These are phyloP conservation scores for Picochlorum sp. DNA, from an alignment of 139 green algal species.

Conservation along the genomic window DNA sequence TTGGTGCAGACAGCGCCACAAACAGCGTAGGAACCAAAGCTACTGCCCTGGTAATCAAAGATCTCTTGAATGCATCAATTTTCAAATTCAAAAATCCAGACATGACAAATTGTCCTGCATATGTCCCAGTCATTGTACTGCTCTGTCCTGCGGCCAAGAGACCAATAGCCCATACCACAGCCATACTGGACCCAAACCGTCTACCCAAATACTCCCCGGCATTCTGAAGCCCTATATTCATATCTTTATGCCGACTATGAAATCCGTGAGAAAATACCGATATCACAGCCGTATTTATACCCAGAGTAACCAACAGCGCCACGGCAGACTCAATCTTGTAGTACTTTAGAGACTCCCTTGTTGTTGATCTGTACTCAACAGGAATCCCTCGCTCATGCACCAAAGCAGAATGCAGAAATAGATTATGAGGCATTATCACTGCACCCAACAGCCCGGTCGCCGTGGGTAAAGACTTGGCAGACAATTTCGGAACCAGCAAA, in stretches of 20 bases:
- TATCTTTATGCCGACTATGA: neutral
- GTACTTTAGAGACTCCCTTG: slow-evolving; percentile 24
- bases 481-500: slow-evolving; percentile 17
- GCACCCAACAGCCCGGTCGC: slow-evolving; percentile 2
- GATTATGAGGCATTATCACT: slow-evolving; percentile 34
- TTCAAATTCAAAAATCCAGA: slow-evolving; percentile 43
- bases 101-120: slow-evolving; percentile 60
- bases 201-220: slow-evolving; percentile 29
- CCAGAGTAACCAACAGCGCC: slow-evolving; percentile 29
- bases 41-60: slow-evolving; percentile 32
- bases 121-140: slow-evolving; percentile 49
- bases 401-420: slow-evolving; percentile 39
- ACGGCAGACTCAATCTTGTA: slow-evolving; percentile 33
- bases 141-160: slow-evolving; percentile 48
- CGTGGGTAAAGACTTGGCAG: neutral
- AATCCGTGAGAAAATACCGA: slow-evolving; percentile 29
- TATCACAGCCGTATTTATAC: slow-evolving; percentile 41
- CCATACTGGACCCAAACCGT: slow-evolving; percentile 16
- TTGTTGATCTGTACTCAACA: neutral
- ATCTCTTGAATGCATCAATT: slow-evolving; percentile 17
- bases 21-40: slow-evolving; percentile 38
- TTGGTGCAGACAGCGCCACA: slow-evolving; percentile 19
- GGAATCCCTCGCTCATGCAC: slow-evolving; percentile 23
- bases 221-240: slow-evolving; percentile 29
- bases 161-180: slow-evolving; percentile 31